Base-by-base conservation (phyloP, 73 alveolate genomes). In the Symbiodinium pilosum region DNA sequence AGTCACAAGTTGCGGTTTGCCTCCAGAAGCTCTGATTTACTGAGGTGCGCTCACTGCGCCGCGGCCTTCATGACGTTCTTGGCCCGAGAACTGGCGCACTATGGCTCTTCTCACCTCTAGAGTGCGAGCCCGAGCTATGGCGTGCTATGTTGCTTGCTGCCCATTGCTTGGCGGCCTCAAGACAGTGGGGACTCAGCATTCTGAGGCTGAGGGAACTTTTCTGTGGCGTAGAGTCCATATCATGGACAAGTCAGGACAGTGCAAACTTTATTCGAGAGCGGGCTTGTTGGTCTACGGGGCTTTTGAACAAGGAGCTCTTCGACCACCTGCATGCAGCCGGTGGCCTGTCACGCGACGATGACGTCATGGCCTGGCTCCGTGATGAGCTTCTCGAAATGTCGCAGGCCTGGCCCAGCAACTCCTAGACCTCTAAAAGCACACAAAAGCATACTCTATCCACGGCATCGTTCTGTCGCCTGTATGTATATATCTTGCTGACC, bases 291-390 rank as follows among this genome's bases (percentile, higher is more conserved):
- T n/a, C n/a, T n/a, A n/a, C 44, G 42, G n/a, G 30, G 43, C 2
- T 21, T 11, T 28, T 84, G 92, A 20, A 16, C 38, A 21, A 88
- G 95, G 95, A 88, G 16, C 54, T 88, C 44, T 88, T 64, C 83
- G 95, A 88, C 87, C 95, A 88, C 86, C 73, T 88, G 87, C 95
- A 88, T 41, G 87, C 86, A n/a, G 95, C 95, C 38, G 95, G 95
- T 39, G 95, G 95, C 42, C 41, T 88, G 69, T 38, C 95, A 9
- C 95, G 95, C 6, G 95, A 88, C 36, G 95, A 88, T 56, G 95
- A 88, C 9, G 95, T 88, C 47, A 88, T 88, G 95, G 86, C 73
- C 3, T 88, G 95, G 95, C 95, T 88, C 32, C 86, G 95, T 2
- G 95, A 88, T 44, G 95, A 88, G 83, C 95, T 88, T 34, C 44